Evolutionary conservation across 1,139 yeast species (phyloP).

Genomic region (Kodamaea derodonti): DNA sequence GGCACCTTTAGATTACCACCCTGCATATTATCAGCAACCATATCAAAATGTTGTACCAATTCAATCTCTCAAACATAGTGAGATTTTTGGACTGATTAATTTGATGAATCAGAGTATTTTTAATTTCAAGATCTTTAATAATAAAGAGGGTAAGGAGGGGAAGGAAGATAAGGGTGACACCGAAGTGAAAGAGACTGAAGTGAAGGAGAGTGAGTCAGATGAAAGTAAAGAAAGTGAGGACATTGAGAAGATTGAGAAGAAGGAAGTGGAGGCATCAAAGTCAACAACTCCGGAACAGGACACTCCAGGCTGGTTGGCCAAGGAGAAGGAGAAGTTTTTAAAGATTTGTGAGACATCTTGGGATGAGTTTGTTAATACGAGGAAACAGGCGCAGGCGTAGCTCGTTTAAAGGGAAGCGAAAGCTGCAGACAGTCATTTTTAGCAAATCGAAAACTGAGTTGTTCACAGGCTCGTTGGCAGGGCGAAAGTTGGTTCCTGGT

Average conservation of each 20-base stretch:
- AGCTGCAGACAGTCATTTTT: too few species aligned
- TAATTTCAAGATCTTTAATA: slow-evolving; percentile 37
- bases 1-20: too few species aligned
- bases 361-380: slow-evolving; percentile 37
- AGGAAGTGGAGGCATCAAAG: background rate
- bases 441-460: too few species aligned
- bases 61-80: slow-evolving; percentile 19
- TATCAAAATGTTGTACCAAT: background rate
- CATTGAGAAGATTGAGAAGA: background rate
- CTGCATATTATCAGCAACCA: slow-evolving; percentile 1
- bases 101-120: slow-evolving; percentile 43
- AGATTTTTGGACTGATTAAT: slow-evolving; percentile 40
- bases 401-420: too few species aligned
- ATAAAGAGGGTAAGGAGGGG: slow-evolving; percentile 6
- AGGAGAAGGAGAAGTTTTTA: slow-evolving; percentile 45
- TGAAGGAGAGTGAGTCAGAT: slow-evolving; percentile 9
- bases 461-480: too few species aligned
- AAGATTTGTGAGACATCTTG: slow-evolving; percentile 54
- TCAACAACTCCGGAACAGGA: background rate
- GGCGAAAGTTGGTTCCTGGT: too few species aligned
- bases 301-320: slow-evolving; percentile 15
- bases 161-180: slow-evolving; percentile 8
- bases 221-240: slow-evolving; percentile 5
- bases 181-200: slow-evolving; percentile 9
- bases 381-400: too few species aligned